phyloP scores from a whole-genome alignment of 1,139 yeast species.

The Geotrichum phurueaensis region DNA sequence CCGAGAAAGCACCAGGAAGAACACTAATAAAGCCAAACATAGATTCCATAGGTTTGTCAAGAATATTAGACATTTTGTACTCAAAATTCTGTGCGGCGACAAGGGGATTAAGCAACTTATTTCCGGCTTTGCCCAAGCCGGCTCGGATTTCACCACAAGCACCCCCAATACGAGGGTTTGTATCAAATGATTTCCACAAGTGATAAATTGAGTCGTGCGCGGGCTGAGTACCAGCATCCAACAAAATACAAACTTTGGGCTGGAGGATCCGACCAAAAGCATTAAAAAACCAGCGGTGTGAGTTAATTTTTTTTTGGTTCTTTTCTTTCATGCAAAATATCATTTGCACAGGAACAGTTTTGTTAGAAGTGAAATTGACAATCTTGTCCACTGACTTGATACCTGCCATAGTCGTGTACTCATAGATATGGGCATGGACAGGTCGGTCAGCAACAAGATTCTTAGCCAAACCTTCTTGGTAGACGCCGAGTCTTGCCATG shows the following conservation, averaged over 20 bases:
- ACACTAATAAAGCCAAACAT: conserved; percentile 79
- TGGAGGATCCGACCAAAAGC: conserved; percentile 66
- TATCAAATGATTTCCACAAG: conserved; percentile 66
- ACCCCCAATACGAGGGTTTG: conserved; percentile 70
- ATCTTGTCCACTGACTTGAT: conserved; percentile 56
- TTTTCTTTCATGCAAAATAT: conserved; percentile 72
- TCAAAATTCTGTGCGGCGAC: conserved; percentile 85
- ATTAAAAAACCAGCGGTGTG: conserved; percentile 82
- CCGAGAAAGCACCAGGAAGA: conserved; percentile 83
- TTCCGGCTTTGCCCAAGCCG: conserved; percentile 52
- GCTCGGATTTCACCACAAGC: conserved; percentile 84
- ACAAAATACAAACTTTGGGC: conserved; percentile 64
- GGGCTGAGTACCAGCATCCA: conserved; percentile 80
- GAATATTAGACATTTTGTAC: conserved; percentile 72
- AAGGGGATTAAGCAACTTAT: conserved; percentile 56
- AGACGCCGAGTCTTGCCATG: conserved; percentile 67
- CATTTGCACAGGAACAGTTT: conserved; percentile 54
- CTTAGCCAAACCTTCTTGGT: conserved; percentile 79
- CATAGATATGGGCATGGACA: conserved; percentile 71
- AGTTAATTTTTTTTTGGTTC: conserved; percentile 68
- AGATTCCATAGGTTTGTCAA: conserved; percentile 79
- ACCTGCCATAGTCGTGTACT: conserved; percentile 74
- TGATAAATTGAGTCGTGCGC: conserved; percentile 65
- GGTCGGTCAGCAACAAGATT: conserved; percentile 63
- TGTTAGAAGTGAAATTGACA: conserved; percentile 43